Evolutionary conservation across 2,329 filamentous ascomycete species (phyloP).

Genomic region (Pyricularia pennisetigena): DNA sequence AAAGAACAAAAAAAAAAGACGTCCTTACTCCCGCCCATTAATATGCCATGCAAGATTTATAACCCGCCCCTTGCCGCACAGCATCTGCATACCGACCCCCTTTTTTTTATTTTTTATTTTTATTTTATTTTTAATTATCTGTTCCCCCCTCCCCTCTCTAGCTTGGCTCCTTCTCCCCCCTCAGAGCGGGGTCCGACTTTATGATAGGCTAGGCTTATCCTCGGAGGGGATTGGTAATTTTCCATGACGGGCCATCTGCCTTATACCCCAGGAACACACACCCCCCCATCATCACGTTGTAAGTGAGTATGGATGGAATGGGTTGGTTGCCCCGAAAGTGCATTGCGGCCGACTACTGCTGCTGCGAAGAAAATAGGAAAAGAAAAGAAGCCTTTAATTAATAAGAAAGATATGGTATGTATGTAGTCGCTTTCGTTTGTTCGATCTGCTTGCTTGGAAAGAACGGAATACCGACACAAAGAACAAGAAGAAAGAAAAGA

Average conservation of each 20-base stretch:
- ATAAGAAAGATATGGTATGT: too few species aligned
- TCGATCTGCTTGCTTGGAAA: too few species aligned
- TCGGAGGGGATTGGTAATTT: neutral
- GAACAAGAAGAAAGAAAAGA: too few species aligned
- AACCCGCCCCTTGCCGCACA: neutral
- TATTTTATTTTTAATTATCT: too few species aligned
- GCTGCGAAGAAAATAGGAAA: neutral
- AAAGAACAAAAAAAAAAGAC: too few species aligned
- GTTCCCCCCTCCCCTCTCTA: too few species aligned
- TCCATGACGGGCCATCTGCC: too few species aligned
- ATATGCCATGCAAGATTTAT: neutral
- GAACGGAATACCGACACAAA: too few species aligned
- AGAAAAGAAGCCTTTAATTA: neutral
- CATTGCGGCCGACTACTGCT: neutral
- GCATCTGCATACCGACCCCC: neutral
- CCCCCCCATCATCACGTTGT: neutral
- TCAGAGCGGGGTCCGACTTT: neutral
- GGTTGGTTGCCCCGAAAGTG: neutral
- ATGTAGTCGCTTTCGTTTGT: neutral
- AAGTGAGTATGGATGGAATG: neutral
- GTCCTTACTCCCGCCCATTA: too few species aligned
- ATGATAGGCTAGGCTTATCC: neutral
- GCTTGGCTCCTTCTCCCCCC: too few species aligned
- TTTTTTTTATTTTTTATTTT: neutral
- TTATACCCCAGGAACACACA: too few species aligned